phyloP scores from a whole-genome alignment of 768 basidiomycete species.

The Russula earlei region DNA sequence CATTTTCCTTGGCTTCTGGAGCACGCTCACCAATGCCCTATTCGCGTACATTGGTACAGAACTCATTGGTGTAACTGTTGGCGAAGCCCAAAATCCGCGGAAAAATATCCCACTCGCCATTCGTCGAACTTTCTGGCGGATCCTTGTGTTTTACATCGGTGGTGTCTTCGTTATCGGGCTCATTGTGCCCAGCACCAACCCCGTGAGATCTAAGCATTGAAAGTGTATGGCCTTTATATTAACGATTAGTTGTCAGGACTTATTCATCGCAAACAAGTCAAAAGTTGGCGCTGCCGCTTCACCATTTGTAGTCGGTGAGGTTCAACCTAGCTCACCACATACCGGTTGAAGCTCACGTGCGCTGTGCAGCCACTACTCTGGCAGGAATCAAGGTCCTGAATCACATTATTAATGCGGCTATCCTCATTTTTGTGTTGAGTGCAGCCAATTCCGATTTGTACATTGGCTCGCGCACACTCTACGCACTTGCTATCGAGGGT shows the following conservation, averaged over 20 bases:
- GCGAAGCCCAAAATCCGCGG: conserved; percentile 57
- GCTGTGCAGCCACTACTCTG: conserved; percentile 27
- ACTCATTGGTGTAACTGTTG: conserved; percentile 54
- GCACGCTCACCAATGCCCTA: conserved; percentile 53
- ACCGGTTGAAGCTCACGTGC: not conserved
- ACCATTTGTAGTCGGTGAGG: conserved; percentile 49
- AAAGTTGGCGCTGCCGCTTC: conserved; percentile 46
- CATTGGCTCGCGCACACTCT: conserved; percentile 39
- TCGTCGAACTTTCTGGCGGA: conserved; percentile 51
- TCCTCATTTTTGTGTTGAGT: conserved; percentile 57
- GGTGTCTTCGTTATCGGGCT: conserved; percentile 66
- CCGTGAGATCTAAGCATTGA: conserved; percentile 25
- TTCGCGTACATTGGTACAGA: conserved; percentile 70
- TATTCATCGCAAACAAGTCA: conserved; percentile 34
- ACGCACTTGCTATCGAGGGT: conserved; percentile 38
- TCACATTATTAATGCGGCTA: conserved; percentile 56
- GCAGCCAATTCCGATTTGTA: conserved; percentile 56
- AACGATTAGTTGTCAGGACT: conserved; percentile 8
- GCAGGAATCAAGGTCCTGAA: conserved; percentile 51
- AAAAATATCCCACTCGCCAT: conserved; percentile 69
- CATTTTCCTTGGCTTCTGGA: conserved; percentile 67
- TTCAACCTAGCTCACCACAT: not conserved
- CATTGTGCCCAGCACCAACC: conserved; percentile 52
- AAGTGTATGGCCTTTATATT: not conserved
- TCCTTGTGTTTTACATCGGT: conserved; percentile 55